Base-by-base conservation (phyloP, 257 asterid species). In the Nicotiana tomentosiformis region DNA sequence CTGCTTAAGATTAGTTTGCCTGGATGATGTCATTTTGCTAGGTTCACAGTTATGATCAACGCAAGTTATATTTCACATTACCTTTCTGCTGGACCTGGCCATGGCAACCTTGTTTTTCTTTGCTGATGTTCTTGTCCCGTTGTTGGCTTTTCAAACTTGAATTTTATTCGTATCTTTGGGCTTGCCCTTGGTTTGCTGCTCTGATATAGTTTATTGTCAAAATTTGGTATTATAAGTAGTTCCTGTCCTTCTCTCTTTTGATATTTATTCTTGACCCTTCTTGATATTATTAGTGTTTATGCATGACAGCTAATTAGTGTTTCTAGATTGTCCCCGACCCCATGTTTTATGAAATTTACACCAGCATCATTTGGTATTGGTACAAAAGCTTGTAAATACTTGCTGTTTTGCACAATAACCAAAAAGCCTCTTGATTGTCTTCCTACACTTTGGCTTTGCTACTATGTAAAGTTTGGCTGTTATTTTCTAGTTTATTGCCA, bases 1-100 rank as follows among this genome's bases (percentile, higher is more conserved):
- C 58, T 23, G 77, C 20, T 86, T 83, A 65, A 77, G 79, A 72
- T 72, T 23, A 23, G 61, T 72, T 72, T 72, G 37, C 79, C 79
- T 46, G 51, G 79, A 46, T 72, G 81, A 10, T 67, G 53, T 9
- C 61, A 30, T 26, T 43, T 43, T 43, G 12, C 51, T 72, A 58
- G 10, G 2, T 56, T 56, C 11, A 17, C n/a, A 15, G 58, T 53
- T 43, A 55, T 58, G 29, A 66, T 66, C 83, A 18, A 39, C 35
- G 37, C 49, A 37, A 29, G 16, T 80, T 70, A 60, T 11, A 64
- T 49, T 72, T 72, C 60, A 68, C 67, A 26, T 49, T 66, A 66
- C 74, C 66, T 49, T 51, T 81, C 67, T 80, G 77, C 18, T 23
- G 83, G 62, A 49, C 43, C 62, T 64, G 17, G 46, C 66, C 29